Conservation (phyloP, 1,284 basidiomycete species). For the Ustilago xerochloae region DNA sequence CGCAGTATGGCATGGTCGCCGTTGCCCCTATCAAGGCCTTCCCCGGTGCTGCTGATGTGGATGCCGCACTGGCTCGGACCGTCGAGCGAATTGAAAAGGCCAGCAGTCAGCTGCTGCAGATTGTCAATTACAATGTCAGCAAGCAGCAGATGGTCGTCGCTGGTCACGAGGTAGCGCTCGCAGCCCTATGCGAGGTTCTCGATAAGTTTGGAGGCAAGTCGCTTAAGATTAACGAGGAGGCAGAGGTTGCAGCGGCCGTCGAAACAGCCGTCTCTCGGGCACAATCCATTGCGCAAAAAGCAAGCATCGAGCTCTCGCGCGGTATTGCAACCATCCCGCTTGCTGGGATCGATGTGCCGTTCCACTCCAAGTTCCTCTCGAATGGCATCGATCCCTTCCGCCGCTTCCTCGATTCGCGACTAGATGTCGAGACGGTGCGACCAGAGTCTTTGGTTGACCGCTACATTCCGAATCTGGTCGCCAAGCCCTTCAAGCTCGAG, state of each 20-base stretch:
- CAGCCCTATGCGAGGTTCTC: constrained; percentile 91
- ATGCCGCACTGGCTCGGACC: constrained; percentile 86
- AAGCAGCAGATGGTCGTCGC: constrained; percentile 83
- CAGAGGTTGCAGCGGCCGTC: constrained; percentile 79
- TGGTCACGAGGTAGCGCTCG: constrained; percentile 90
- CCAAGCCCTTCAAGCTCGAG: constrained; percentile 89
- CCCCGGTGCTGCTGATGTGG: constrained; percentile 75
- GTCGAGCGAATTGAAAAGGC: constrained; percentile 75
- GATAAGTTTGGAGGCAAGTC: constrained; percentile 93
- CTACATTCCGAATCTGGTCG: constrained; percentile 97
- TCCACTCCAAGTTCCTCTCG: constrained; percentile 95
- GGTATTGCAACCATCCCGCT: constrained; percentile 76
- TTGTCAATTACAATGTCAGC: constrained; percentile 88
- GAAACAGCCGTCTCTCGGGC: no score
- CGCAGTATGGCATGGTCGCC: constrained; percentile 93
- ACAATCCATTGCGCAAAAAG: no score
- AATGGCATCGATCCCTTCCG: constrained; percentile 98
- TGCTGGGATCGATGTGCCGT: constrained; percentile 97
- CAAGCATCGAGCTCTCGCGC: constrained; percentile 93
- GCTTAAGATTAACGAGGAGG: no score
- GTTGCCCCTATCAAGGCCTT: constrained; percentile 94
- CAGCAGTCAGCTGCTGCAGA: constrained; percentile 86
- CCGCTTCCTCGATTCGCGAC: constrained; percentile 94
- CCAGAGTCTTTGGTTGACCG: constrained; percentile 76
- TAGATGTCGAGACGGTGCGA: constrained; percentile 79